Base-by-base conservation (phyloP, 345 rosid genomes). In the Populus nigra region DNA sequence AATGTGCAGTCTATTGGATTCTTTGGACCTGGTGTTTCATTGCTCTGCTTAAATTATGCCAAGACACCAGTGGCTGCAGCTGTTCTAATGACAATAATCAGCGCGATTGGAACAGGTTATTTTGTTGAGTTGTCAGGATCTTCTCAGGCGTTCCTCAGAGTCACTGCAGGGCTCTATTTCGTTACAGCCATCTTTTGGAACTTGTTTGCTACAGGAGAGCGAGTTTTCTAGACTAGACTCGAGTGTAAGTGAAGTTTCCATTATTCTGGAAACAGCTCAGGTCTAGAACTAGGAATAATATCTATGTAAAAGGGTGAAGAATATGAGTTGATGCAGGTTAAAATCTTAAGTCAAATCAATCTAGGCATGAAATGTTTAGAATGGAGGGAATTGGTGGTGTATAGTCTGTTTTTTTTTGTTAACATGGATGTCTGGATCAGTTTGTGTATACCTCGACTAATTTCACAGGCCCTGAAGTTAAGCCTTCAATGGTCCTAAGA, bases 91-190 rank as follows among this genome's bases (percentile, higher is more conserved):
- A 92, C 99, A 11, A 73, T 93, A 82, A 69, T 96, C 69, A 93
- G 99, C 86, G 93, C 99, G 9, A 90, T 92, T 17, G 99, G 99
- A 53, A 92, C 99, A 0, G 99, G 99, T 20, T 96, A 89, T 76
- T 96, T 92, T 5, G 98, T 93, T 33, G 88, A 92, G 68, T 88
- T 98, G 96, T 83, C 92, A 1, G 98, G 99, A 62, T 96, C 98
- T 9, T 96, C 92, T 33, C 97, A 92, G 84, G 96, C 95, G 49
- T 96, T 96, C 69, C 89, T 96, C 68, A 88, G 82, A 0, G 84
- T 92, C 66, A 96, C 99, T 1, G 97, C 98, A 23, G 88, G 77
- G 18, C 94, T 96, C n/a, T 91, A 93, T 80, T 92, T 96, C 81
- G 76, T 74, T 39, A 55, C 94, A 18, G 79, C 98, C 61, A 76